A percentile compares a stretch with the other conserved stretches of the same genome.
Conservation (phyloP, 2,329 filamentous ascomycete genomes). For the Xylaria sp. region DNA sequence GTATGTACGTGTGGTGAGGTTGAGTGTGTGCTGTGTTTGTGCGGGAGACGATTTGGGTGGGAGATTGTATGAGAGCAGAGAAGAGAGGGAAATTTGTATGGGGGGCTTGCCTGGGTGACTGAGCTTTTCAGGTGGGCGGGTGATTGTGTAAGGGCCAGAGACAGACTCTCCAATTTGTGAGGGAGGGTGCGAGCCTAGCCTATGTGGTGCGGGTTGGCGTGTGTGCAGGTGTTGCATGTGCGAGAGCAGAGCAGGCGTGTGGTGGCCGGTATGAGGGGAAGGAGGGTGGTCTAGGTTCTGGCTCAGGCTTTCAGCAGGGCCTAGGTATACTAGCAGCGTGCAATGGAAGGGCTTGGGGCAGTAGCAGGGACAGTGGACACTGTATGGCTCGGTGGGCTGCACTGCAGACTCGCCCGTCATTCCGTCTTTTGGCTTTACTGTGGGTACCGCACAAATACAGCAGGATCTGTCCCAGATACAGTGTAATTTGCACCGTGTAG, state of each 20-base stretch:
- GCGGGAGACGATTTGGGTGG: constrained; percentile 65
- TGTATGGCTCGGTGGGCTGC: constrained; percentile 24
- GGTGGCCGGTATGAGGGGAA: constrained; percentile 26
- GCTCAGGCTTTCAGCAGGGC: constrained; percentile 6
- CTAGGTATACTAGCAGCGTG: neutral
- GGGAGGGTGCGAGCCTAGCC: constrained; percentile 46
- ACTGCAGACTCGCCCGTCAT: constrained; percentile 20
- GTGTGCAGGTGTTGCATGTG: constrained; percentile 22
- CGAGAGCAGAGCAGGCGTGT: constrained; percentile 8
- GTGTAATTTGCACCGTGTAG: constrained; percentile 5
- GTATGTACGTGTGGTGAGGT: constrained; percentile 52
- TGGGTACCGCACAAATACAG: constrained; percentile 27
- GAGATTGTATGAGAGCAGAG: constrained; percentile 69
- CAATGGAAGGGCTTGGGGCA: constrained; percentile 12
- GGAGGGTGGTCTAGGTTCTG: constrained; percentile 13
- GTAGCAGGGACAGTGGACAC: constrained; percentile 6
- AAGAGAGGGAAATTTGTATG: constrained; percentile 68
- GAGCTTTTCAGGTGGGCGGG: constrained; percentile 72
- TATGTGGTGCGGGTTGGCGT: constrained; percentile 21
- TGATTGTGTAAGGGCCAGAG: constrained; percentile 64
- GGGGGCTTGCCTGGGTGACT: constrained; percentile 62
- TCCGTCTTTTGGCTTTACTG: constrained; percentile 8
- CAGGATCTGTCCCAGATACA: neutral
- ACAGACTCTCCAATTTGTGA: constrained; percentile 44
- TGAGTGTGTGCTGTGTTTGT: constrained; percentile 59